Conservation (phyloP, 1,284 basidiomycete genomes). For the Rhodotorula sp. region DNA sequence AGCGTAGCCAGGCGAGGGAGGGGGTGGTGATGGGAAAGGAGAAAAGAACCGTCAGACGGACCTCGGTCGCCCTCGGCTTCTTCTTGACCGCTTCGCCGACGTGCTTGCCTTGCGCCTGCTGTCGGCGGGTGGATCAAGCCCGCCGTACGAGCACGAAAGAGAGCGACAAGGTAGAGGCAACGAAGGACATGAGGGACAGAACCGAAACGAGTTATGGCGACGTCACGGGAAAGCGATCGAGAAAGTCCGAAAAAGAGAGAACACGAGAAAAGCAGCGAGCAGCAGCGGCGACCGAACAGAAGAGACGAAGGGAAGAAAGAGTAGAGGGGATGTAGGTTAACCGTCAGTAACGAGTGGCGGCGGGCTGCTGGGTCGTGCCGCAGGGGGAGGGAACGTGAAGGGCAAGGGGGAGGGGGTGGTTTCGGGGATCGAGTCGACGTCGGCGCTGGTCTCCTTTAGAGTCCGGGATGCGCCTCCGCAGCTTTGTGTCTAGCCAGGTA, state of each 20-base stretch:
- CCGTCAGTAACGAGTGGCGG: slow-evolving; percentile 2
- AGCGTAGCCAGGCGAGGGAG: neutral
- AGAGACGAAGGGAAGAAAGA: slow-evolving; percentile 41
- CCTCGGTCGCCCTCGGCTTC: slow-evolving; percentile 46
- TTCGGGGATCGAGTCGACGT: neutral
- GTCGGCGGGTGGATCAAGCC: slow-evolving; percentile 26
- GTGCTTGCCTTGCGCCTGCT: slow-evolving; percentile 41
- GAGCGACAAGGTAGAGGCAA: slow-evolving; percentile 5
- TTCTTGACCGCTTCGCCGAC: slow-evolving; percentile 44
- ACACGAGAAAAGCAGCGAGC: slow-evolving; percentile 9
- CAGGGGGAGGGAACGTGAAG: neutral
- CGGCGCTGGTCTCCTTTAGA: slow-evolving; percentile 4
- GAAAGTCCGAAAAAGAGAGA: neutral
- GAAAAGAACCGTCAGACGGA: slow-evolving; percentile 23
- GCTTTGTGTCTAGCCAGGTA: neutral
- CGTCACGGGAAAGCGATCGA: slow-evolving; percentile 2
- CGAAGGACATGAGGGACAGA: neutral
- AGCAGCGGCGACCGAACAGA: slow-evolving; percentile 3
- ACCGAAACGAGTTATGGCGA: slow-evolving; percentile 1
- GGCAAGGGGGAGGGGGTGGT: slow-evolving; percentile 39
- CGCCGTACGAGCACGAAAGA: slow-evolving; percentile 16
- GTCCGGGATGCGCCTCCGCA: neutral
- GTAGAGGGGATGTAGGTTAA: slow-evolving; percentile 41
- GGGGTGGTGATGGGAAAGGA: neutral
- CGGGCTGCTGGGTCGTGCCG: neutral